Evolutionary conservation across 495 filamentous ascomycete genomes (phyloP), one percentile per base, ranked within the genome.

Genomic region (Xylaria acuta): DNA sequence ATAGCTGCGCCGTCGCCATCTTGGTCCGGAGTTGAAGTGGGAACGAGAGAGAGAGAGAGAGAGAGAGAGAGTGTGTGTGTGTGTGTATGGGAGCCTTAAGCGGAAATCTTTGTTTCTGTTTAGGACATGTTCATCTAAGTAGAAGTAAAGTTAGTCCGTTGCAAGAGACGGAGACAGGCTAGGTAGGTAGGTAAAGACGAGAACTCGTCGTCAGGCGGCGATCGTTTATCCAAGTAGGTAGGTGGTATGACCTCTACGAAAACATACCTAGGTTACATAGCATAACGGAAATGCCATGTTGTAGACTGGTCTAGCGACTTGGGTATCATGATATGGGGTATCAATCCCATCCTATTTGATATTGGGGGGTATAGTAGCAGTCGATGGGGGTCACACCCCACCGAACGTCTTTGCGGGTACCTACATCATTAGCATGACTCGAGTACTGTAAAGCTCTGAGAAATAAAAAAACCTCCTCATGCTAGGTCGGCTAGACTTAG

Each of bases 1-100:
- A 77, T 9, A 72, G 53, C 64, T 71, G 73, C 32, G 66, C 73
- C 45, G 76, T 71, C 74, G 70, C 51, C 70, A 72, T 72, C 12
- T 25, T 12, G 40, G 11, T 56, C 14, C 16, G 34, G 34, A 38
- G 14, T 22, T 54, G 34, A 27, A 22, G 32, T 22, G 59, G 38
- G 34, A 45, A 22, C 1, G 22, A 32, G 47, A 36, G 32, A 8
- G 18, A 41, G 43, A 38, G n/a, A n/a, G n/a, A n/a, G n/a, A n/a
- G n/a, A n/a, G n/a, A n/a, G n/a, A n/a, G n/a, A n/a, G n/a, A n/a
- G n/a, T n/a, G n/a, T n/a, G n/a, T n/a, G n/a, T 38, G 36, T 38
- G 45, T 2, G 20, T 20, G 9, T 20, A 9, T 25, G 47, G 25
- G 36, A 69, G 32, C 5, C 38, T 51, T 36, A 34, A 64, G 62